These are phyloP conservation scores for Penicillium nucicola DNA, from an alignment of 495 filamentous ascomycete species.

Conservation along the genomic window DNA sequence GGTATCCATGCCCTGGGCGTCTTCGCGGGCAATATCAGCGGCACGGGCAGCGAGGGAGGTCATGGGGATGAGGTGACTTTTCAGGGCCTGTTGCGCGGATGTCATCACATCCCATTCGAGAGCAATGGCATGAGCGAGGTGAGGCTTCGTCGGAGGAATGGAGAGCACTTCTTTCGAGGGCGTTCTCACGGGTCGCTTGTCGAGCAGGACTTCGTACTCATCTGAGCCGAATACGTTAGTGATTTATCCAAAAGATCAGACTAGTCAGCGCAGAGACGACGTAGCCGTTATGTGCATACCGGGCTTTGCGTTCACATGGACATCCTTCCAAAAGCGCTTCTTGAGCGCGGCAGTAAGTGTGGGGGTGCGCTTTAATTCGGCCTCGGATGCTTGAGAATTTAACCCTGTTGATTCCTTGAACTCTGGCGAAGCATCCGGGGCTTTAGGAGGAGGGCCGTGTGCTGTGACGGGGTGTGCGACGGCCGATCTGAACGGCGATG, in stretches of 20 bases:
- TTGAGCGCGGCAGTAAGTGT: conserved; percentile 48
- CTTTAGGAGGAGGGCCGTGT: conserved; percentile 78
- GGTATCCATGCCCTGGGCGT: conserved; percentile 43
- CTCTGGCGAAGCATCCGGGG: conserved; percentile 60
- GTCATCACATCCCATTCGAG: conserved; percentile 88
- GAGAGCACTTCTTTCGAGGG: conserved; percentile 69
- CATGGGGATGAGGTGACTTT: conserved; percentile 81
- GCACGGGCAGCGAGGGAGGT: conserved; percentile 81
- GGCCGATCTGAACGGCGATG: conserved; percentile 47
- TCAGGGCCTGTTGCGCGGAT: conserved; percentile 71
- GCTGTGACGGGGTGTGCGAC: conserved; percentile 68
- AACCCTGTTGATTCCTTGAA: conserved; percentile 49
- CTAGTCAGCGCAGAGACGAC: neutral
- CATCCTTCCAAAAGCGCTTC: conserved; percentile 84
- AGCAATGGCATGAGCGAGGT: conserved; percentile 82
- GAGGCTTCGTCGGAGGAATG: conserved; percentile 69
- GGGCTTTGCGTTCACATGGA: conserved; percentile 54
- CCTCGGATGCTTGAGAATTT: conserved; percentile 47
- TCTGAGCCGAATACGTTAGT: conserved; percentile 26
- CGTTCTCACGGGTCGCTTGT: conserved; percentile 72
- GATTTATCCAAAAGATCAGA: neutral
- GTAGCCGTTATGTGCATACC: conserved; percentile 39
- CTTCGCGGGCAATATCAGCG: conserved; percentile 69
- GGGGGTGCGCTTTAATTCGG: conserved; percentile 33
- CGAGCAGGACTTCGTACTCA: conserved; percentile 69